Base-by-base conservation (phyloP, 2,329 filamentous ascomycete species). In the Fulvia fulva region DNA sequence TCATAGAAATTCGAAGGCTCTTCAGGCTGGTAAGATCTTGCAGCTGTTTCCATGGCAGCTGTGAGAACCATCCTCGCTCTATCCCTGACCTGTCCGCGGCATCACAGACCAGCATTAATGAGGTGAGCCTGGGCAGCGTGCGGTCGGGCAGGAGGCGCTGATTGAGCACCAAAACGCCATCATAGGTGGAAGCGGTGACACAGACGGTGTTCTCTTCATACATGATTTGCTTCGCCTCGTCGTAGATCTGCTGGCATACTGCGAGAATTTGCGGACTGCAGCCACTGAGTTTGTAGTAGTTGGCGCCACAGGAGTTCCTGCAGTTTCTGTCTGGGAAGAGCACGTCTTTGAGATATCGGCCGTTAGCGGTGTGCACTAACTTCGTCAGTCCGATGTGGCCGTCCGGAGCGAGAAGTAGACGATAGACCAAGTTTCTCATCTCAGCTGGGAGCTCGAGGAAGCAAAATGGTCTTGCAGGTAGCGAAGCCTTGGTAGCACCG, bases 191-290 rank as follows among this genome's bases (percentile, higher is more conserved):
- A 19, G 30, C 52, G 12, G 53, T 37, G 32, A 53, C 55, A 25
- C 56, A 57, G 26, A 63, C 22, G 6, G 51, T 59, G 26, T 76
- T 77, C 7, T 67, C 64, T 23, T 67, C 64, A 59, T 76, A 76
- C 14, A 77, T 65, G 8, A 76, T 61, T 1, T 63, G 61, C 16
- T 67, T 70, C 5, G 74, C 68, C 65, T 77, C 74, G 32, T 62
- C 57, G 59, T 73, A 65, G 54, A 77, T 70, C n/a, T 70, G 64
- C 44, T 69, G 65, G 49, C 68, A 72, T 22, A 70, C 67, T 30
- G 69, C 65, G 5, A 77, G 67, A 6, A 77, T 44, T 8, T 43
- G 22, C 11, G 65, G 9, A 8, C 41, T 37, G 50, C 49, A 54
- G 23, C 19, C 11, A n/a, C 37, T 41, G 3, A 41, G n/a, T 41